phyloP scores from a whole-genome alignment of 169 alveolate genomes.

The Haemoproteus tartakovskyi region DNA sequence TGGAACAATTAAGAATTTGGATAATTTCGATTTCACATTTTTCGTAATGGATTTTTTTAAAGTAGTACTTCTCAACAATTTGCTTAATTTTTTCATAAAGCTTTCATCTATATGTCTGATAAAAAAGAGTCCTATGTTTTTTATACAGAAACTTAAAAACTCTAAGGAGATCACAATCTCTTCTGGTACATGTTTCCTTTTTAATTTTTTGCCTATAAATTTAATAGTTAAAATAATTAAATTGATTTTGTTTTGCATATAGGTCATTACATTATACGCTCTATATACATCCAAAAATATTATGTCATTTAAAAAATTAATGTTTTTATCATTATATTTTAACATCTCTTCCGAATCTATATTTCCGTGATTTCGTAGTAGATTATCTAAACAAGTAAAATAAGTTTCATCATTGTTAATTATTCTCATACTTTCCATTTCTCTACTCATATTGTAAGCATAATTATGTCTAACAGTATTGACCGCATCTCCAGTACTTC shows the following conservation, averaged over 20 bases:
- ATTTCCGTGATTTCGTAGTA: conserved; percentile 65
- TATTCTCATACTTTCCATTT: conserved; percentile 41
- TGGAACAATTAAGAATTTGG: conserved; percentile 74
- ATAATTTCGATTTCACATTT: conserved; percentile 72
- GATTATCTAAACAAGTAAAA: conserved; percentile 54
- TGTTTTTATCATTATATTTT: conserved; percentile 63
- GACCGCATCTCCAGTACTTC: too few species aligned
- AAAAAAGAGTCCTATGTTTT: conserved; percentile 71
- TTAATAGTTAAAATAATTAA: conserved; percentile 63
- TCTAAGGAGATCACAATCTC: conserved; percentile 77
- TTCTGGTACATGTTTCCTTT: conserved; percentile 75
- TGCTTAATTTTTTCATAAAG: conserved; percentile 71
- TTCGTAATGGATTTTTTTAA: conserved; percentile 72
- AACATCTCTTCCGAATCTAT: conserved; percentile 62
- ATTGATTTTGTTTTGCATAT: conserved; percentile 58
- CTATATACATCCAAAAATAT: conserved; percentile 63
- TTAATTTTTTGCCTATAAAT: conserved; percentile 71
- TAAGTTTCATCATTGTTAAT: conserved; percentile 61
- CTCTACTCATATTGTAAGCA: conserved; percentile 29
- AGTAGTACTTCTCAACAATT: conserved; percentile 67
- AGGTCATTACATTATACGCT: conserved; percentile 65
- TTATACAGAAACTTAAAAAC: conserved; percentile 68
- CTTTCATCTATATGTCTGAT: conserved; percentile 71
- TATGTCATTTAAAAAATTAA: conserved; percentile 59
- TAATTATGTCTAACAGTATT: conserved; percentile 17